Conservation (phyloP, 768 basidiomycete genomes). For the Chlorophyllum brunneum region DNA sequence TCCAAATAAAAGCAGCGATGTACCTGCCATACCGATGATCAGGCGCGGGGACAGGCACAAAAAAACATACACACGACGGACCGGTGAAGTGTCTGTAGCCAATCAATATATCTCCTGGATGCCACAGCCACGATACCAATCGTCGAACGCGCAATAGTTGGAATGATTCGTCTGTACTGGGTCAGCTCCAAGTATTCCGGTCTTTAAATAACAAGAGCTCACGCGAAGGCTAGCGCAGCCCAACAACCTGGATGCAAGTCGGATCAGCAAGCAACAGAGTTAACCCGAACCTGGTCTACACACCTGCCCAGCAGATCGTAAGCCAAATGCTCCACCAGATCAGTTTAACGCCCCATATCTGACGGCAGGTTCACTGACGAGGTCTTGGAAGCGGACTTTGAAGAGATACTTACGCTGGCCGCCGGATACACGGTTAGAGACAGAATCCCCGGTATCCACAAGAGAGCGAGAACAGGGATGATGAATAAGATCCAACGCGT, state of each 20-base stretch:
- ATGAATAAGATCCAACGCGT: slow-evolving; percentile 82
- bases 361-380: background rate
- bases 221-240: slow-evolving; percentile 66
- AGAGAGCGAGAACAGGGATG: slow-evolving; percentile 58
- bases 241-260: slow-evolving; percentile 61
- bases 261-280: background rate
- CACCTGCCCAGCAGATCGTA: slow-evolving; percentile 72
- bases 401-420: slow-evolving; percentile 39
- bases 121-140: slow-evolving; percentile 73
- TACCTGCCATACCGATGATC: slow-evolving; percentile 33
- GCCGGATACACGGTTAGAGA: slow-evolving; percentile 45
- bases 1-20: slow-evolving; percentile 68
- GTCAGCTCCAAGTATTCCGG: background rate
- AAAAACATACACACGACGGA: slow-evolving; percentile 23
- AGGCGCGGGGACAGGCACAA: background rate
- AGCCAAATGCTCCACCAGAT: slow-evolving; percentile 88
- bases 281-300: slow-evolving; percentile 14
- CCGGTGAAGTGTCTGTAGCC: slow-evolving; percentile 65
- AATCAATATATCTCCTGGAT: slow-evolving; percentile 73
- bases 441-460: slow-evolving; percentile 79
- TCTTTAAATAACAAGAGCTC: slow-evolving; percentile 25
- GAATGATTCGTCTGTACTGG: slow-evolving; percentile 40
- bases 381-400: background rate
- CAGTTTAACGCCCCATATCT: slow-evolving; percentile 59
- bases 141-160: slow-evolving; percentile 53